These are phyloP conservation scores for Phytophthora foliorum DNA, from an alignment of 352 stramenopile genomes.

Conservation along the genomic window DNA sequence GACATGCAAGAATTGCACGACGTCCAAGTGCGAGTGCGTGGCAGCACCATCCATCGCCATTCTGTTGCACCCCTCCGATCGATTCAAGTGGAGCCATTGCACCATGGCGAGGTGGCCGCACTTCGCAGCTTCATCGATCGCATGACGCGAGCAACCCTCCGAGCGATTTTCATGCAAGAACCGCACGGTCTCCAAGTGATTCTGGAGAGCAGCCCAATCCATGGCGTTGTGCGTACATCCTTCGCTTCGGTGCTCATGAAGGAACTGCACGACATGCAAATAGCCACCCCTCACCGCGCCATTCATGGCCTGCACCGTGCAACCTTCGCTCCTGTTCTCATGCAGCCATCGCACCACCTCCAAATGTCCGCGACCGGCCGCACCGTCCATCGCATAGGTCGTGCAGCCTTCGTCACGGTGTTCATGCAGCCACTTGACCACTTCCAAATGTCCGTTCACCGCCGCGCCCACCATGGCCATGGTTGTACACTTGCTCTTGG, in stretches of 20 bases:
- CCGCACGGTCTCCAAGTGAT: constrained; percentile 32
- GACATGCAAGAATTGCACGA: constrained; percentile 44
- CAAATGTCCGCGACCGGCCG: constrained; percentile 33
- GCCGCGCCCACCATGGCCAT: constrained; percentile 35
- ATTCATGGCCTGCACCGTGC: constrained; percentile 37
- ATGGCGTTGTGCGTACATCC: constrained; percentile 43
- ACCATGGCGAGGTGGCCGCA: constrained; percentile 34
- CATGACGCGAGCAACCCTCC: constrained; percentile 34
- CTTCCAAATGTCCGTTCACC: constrained; percentile 28
- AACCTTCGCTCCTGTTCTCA: constrained; percentile 34
- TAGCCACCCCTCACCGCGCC: constrained; percentile 28
- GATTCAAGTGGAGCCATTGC: constrained; percentile 37
- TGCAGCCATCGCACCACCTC: constrained; percentile 40
- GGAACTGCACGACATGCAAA: constrained; percentile 31
- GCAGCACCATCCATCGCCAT: constrained; percentile 48
- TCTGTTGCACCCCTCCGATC: constrained; percentile 28
- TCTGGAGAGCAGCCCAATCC: constrained; percentile 35
- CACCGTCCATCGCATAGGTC: constrained; percentile 28
- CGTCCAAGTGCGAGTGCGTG: constrained; percentile 29
- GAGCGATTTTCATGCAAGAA: constrained; percentile 38
- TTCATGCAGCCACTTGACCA: constrained; percentile 38
- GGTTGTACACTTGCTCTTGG: constrained; percentile 27
- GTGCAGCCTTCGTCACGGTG: constrained; percentile 30
- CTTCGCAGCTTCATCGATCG: constrained; percentile 41
- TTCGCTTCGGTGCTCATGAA: constrained; percentile 39